Evolutionary conservation across 176 grass and related monocot species (phyloP), one percentile per base, ranked within the genome.

Genomic region (Oryza coarctata): DNA sequence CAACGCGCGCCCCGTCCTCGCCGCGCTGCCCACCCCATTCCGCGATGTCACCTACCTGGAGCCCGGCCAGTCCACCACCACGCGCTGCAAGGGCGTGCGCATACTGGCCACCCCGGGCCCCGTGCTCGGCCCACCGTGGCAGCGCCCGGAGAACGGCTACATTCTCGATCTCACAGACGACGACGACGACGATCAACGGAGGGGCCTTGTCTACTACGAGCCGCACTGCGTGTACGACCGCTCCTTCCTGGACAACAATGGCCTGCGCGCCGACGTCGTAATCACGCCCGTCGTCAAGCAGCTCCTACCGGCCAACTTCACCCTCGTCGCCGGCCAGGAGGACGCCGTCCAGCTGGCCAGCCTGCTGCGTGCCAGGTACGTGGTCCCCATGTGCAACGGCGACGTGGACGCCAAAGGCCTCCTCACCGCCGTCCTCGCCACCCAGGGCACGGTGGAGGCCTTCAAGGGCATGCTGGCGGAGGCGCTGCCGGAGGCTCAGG

Each of bases 81-180:
- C 41, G 12, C 2, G 83, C 63, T 49, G n/a, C 74, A 29, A 34
- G 20, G 64, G 49, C 17, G 13, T 91, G 63, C 61, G 80, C 62
- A 84, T 94, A 36, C 82, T 89, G 50, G 95, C 90, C 75, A 98
- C 92, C 61, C 82, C 84, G 1, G 95, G 92, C 4, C 92, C 95
- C 62, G 80, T 98, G 57, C 82, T 98, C 5, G 92, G 92, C 1
- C 95, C 95, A 12, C 90, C 95, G 22, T 98, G 95, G 95, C 92
- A 93, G 82, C 83, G 90, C 10, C 95, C 88, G 11, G 95, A 98
- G 92, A 98, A 98, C 82, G 92, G 95, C 92, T 94, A 86, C 84
- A 75, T 88, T 68, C 13, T 88, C 47, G 38, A n/a, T n/a, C n/a
- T n/a, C n/a, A n/a, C n/a, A n/a, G n/a, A n/a, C n/a, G n/a, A n/a